phyloP scores from a whole-genome alignment of 768 basidiomycete genomes.

The Sistotremastrum suecicum region DNA sequence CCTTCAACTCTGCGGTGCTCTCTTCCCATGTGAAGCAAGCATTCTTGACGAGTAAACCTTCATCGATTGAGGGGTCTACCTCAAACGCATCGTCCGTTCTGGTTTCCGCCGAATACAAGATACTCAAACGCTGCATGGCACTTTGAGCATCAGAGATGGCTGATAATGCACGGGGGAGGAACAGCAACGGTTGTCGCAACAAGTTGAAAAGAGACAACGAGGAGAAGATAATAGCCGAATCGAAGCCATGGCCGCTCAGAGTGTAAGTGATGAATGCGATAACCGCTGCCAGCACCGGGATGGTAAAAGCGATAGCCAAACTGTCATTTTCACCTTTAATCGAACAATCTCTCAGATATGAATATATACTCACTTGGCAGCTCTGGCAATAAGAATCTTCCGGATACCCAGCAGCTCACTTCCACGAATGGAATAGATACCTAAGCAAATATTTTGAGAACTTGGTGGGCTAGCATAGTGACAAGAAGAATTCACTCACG shows the following conservation, averaged over 20 bases:
- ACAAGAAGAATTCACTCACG: conserved; percentile 22
- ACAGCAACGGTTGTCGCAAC: conserved; percentile 57
- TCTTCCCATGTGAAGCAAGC: conserved; percentile 56
- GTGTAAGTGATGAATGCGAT: conserved; percentile 57
- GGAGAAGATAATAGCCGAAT: conserved; percentile 56
- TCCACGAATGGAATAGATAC: conserved; percentile 36
- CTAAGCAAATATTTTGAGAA: conserved; percentile 16
- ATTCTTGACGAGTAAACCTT: conserved; percentile 35
- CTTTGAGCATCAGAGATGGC: conserved; percentile 51
- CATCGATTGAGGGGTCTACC: conserved; percentile 30
- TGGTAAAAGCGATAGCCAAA: conserved; percentile 39
- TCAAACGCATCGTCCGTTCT: conserved; percentile 25
- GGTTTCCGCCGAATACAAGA: conserved; percentile 42
- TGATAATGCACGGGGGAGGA: conserved; percentile 46
- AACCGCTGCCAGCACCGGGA: conserved; percentile 51
- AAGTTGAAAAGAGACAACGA: conserved; percentile 43
- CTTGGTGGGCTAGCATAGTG: neutral
- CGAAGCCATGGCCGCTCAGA: conserved; percentile 34
- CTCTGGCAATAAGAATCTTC: conserved; percentile 44
- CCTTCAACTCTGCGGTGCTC: conserved; percentile 11
- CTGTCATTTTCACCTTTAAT: conserved; percentile 14
- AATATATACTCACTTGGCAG: conserved; percentile 36
- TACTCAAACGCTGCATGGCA: conserved; percentile 37
- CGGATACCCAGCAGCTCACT: conserved; percentile 42
- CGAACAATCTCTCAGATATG: neutral